phyloP scores from a whole-genome alignment of 139 green algal genomes.

The Zygnema cylindricum region DNA sequence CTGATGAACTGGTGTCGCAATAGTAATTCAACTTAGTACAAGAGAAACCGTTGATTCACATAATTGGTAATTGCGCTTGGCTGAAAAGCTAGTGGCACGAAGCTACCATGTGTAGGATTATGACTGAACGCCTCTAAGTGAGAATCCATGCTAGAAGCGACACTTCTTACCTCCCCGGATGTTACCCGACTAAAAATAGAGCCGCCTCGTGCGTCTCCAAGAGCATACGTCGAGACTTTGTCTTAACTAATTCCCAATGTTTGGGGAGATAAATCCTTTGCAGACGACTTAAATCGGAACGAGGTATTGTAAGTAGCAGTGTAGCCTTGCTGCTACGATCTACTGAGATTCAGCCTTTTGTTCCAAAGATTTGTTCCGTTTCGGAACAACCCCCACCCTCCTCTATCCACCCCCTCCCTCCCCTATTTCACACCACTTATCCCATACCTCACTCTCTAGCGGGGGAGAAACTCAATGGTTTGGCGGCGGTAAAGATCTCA shows the following conservation, averaged over 20 bases:
- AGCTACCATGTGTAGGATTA: neutral
- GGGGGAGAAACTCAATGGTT: too few species aligned
- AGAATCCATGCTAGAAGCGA: neutral
- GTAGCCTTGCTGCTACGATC: neutral
- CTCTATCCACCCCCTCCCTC: neutral
- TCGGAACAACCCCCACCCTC: neutral
- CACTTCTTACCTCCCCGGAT: neutral
- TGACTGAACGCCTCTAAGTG: neutral
- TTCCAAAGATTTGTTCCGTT: neutral
- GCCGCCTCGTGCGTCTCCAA: too few species aligned
- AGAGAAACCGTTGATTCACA: neutral
- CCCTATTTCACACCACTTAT: neutral
- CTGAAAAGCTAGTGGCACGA: neutral
- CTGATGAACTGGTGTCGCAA: neutral
- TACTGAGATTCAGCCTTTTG: neutral
- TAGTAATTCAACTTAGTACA: slow-evolving; percentile 2
- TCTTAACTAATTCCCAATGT: neutral
- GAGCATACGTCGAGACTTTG: neutral
- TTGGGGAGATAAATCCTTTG: slow-evolving; percentile 2
- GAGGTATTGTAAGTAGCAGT: neutral
- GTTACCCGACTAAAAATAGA: too few species aligned
- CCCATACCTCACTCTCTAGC: too few species aligned
- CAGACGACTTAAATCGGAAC: slow-evolving; percentile 1
- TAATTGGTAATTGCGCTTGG: neutral
- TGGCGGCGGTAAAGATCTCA: too few species aligned